Base-by-base conservation (phyloP, 179 eudicot genomes). In the Pouteria campechiana region DNA sequence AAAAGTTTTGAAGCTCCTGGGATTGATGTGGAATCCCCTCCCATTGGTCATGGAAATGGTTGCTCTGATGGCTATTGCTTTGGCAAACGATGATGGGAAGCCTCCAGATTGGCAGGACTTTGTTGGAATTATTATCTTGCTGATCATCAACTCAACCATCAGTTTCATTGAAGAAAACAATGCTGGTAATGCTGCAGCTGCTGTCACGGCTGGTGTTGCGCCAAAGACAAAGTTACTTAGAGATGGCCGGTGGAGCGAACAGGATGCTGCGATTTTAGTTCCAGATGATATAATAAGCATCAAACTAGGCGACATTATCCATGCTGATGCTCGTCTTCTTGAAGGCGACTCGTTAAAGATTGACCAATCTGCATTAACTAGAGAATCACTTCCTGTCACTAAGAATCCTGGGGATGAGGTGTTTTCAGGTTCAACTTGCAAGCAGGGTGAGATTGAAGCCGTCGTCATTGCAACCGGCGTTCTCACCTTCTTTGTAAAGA, bases 11-110 rank as follows among this genome's bases (percentile, higher is more conserved):
- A 87, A 74, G 70, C 79, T 87, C 41, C 43, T 83, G 48, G 93
- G 94, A 33, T 87, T 87, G 48, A 87, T 87, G 96, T 88, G 96
- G 96, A 83, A 83, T 57, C 96, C 96, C 48, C 62, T 87, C 12
- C 79, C 96, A 72, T 86, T 93, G 96, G 96, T 87, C 24, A 87
- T 87, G 96, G 96, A 87, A 37, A 6, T 20, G 31, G 92, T 94
- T 54, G 96, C 94, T 12, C 57, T 83, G 6, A 88, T 83, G 94
- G 96, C 96, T 48, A 87, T 88, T 29, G 87, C 23, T 21, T 56
- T 88, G 25, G 96, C 92, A 12, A 65, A 88, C 44, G 96, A 94
- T 61, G 94, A 75, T 76, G 96, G 32, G 17, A 34, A 46, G 48
- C 45, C 61, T 17, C 53, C 53, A 22, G 61, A 55, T 20, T 55